phyloP scores from a whole-genome alignment of 495 filamentous ascomycete species.

The Parmelia sp. region DNA sequence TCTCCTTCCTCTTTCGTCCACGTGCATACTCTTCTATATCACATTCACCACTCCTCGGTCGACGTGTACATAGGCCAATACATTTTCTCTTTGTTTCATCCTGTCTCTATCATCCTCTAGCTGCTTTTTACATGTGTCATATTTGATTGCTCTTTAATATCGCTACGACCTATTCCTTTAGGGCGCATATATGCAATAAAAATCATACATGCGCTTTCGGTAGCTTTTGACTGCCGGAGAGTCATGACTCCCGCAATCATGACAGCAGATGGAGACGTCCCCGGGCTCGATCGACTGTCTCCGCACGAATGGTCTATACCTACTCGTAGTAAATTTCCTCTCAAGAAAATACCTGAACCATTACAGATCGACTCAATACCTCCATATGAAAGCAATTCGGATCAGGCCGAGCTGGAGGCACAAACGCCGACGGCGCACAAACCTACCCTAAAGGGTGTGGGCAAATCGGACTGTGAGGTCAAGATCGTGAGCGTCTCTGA shows the following conservation, averaged over 20 bases:
- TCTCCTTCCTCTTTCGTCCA: not conserved
- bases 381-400: conserved; percentile 1
- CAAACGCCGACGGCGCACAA: conserved; percentile 1
- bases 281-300: not conserved
- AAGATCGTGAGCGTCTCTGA: conserved; percentile 6
- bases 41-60: not conserved
- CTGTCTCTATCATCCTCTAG: not conserved
- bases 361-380: not conserved
- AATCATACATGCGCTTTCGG: not conserved
- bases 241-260: not conserved
- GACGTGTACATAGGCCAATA: not conserved
- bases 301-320: not conserved
- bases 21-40: too few relatives aligned
- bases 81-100: not conserved
- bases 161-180: not conserved
- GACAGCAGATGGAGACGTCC: not conserved
- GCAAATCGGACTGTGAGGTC: conserved; percentile 2
- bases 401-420: conserved; percentile 1
- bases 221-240: not conserved
- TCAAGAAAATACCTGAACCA: not conserved
- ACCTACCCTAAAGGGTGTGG: not conserved
- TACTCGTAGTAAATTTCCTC: not conserved
- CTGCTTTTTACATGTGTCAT: not conserved
- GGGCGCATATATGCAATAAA: not conserved
- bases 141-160: not conserved